A percentile compares a stretch with the other conserved stretches of the same genome.
Conservation (phyloP, 306 rosid species). For the Castanea mollissima region DNA sequence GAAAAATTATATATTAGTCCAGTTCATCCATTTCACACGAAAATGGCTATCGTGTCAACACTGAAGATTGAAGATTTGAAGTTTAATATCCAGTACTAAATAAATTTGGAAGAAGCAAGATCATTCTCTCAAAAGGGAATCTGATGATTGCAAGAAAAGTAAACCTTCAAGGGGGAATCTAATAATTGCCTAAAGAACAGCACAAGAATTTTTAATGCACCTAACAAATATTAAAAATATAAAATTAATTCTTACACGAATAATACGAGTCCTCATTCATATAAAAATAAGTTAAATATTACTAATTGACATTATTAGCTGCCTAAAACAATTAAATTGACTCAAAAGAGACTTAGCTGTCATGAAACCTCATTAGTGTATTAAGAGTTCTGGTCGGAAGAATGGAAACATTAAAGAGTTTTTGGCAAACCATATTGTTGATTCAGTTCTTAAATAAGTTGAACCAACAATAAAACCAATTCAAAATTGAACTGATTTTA, state of each 20-base stretch:
- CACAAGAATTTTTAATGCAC: background rate
- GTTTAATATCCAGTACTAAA: background rate
- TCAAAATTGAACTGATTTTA: no score
- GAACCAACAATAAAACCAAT: no score
- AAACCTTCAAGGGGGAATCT: constrained; percentile 21
- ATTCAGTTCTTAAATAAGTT: no score
- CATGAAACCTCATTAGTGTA: background rate
- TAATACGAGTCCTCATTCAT: background rate
- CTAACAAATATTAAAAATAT: background rate
- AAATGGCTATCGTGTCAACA: background rate
- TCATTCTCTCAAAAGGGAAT: background rate
- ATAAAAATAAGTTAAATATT: background rate
- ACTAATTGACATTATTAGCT: background rate
- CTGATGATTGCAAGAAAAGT: constrained; percentile 12
- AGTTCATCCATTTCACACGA: background rate
- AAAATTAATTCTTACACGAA: background rate
- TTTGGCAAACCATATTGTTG: no score
- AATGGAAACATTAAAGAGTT: background rate
- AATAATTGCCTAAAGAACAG: constrained; percentile 1
- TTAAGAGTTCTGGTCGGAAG: background rate
- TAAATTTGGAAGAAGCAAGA: background rate
- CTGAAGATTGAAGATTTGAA: background rate
- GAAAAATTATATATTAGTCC: background rate
- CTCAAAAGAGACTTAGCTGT: background rate
- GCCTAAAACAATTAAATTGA: background rate